Conservation (phyloP, 768 basidiomycete species). For the Rhizopogon salebrosus region DNA sequence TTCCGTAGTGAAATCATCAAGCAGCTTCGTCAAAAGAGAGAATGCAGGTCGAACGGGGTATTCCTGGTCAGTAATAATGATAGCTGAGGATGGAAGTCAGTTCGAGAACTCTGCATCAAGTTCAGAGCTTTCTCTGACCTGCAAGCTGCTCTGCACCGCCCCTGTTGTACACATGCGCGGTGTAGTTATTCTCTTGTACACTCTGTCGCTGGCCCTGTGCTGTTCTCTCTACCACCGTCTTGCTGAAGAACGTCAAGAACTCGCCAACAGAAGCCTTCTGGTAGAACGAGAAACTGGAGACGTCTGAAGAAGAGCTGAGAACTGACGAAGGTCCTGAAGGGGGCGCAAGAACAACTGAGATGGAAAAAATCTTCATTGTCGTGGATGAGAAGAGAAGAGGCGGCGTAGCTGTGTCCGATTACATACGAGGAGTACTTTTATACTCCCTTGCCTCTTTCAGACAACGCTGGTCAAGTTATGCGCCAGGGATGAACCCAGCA, state of each 20-base stretch:
- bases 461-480: no score
- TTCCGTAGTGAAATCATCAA: conserved; percentile 87
- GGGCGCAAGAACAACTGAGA: conserved; percentile 69
- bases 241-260: conserved; percentile 92
- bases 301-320: conserved; percentile 68
- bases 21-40: conserved; percentile 85
- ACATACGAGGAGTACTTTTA: neutral
- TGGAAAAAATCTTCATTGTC: conserved; percentile 82
- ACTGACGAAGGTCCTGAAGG: conserved; percentile 57
- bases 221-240: conserved; percentile 89
- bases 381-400: conserved; percentile 5
- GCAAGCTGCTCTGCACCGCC: conserved; percentile 82
- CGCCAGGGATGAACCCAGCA: neutral
- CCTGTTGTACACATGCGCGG: conserved; percentile 89
- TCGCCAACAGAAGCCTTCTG: conserved; percentile 83
- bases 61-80: conserved; percentile 92
- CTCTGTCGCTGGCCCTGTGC: conserved; percentile 85
- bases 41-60: conserved; percentile 97
- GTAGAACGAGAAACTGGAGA: conserved; percentile 92
- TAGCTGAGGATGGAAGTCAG: conserved; percentile 42
- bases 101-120: neutral
- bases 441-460: no score
- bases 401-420: neutral
- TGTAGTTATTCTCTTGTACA: conserved; percentile 90
- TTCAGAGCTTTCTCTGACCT: conserved; percentile 42